Conservation (phyloP, 148 eudicot species). For the Beta vulgaris region DNA sequence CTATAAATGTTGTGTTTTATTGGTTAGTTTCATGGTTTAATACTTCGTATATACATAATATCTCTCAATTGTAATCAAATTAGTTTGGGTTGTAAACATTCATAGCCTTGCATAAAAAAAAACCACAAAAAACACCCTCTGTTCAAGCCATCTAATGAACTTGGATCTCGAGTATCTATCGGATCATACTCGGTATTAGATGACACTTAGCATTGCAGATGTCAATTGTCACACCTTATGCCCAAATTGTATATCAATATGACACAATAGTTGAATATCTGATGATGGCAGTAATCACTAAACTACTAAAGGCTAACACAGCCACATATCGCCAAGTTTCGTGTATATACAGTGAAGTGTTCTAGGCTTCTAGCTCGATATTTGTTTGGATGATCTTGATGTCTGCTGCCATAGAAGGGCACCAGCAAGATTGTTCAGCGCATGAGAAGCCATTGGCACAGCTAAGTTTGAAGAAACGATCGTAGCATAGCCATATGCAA, state of each 20-base stretch:
- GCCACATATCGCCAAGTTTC: not conserved
- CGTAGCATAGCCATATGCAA: conserved; percentile 74
- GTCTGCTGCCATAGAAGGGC: conserved; percentile 76
- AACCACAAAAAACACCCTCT: too few relatives aligned
- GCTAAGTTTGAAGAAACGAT: conserved; percentile 63
- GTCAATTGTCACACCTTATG: not conserved
- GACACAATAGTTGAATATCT: not conserved
- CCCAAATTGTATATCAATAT: not conserved
- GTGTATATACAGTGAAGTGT: not conserved
- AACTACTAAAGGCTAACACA: not conserved
- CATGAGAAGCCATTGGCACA: conserved; percentile 90
- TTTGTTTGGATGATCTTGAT: conserved; percentile 40
- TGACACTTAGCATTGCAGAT: not conserved
- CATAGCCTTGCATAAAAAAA: too few relatives aligned
- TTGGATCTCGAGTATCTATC: too few relatives aligned
- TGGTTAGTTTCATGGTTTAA: too few relatives aligned
- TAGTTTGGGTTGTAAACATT: too few relatives aligned
- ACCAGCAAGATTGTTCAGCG: conserved; percentile 75
- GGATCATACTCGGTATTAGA: too few relatives aligned
- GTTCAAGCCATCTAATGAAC: too few relatives aligned
- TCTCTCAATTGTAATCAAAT: too few relatives aligned
- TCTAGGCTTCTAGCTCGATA: conserved; percentile 14
- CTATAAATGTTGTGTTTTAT: too few relatives aligned
- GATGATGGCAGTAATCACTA: not conserved
- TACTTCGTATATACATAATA: too few relatives aligned